A percentile compares a stretch with the other conserved stretches of the same genome.
phyloP scores from a whole-genome alignment of 306 rosid species.

The Senna siamea region DNA sequence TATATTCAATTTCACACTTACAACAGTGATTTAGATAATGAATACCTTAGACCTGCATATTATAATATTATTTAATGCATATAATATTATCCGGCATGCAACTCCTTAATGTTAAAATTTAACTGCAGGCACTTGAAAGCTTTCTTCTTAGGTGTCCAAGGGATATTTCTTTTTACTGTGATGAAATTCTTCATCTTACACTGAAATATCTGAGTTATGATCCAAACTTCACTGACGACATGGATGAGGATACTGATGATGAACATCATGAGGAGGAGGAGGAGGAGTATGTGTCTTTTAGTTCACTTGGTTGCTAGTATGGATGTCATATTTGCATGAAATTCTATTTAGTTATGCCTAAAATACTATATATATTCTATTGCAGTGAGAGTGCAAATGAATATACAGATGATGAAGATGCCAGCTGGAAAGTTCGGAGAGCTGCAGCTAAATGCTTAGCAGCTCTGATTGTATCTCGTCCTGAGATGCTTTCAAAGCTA shows the following conservation, averaged over 20 bases:
- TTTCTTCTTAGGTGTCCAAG: constrained; percentile 82
- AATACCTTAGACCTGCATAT: neutral
- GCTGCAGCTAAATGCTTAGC: constrained; percentile 99
- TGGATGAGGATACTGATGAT: constrained; percentile 98
- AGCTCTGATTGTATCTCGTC: constrained; percentile 94
- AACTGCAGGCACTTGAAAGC: constrained; percentile 74
- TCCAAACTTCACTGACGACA: constrained; percentile 97
- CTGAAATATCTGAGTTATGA: constrained; percentile 91
- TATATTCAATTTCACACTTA: constrained; percentile 4
- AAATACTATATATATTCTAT: constrained; percentile 29
- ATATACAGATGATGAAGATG: constrained; percentile 98
- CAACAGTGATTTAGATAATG: neutral
- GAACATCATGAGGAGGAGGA: constrained; percentile 94
- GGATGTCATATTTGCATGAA: constrained; percentile 21
- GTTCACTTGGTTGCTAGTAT: constrained; percentile 34
- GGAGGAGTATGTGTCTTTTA: constrained; percentile 74
- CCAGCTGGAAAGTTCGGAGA: constrained; percentile 98
- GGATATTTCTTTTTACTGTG: constrained; percentile 72
- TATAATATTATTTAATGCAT: neutral
- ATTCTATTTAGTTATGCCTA: constrained; percentile 32
- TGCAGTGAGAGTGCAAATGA: constrained; percentile 98
- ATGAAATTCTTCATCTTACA: constrained; percentile 84
- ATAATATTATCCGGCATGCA: constrained; percentile 15
- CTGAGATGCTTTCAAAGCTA: constrained; percentile 88
- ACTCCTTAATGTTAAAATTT: constrained; percentile 38